These are phyloP conservation scores for Paraphoma sp. DNA, from an alignment of 2,329 filamentous ascomycete species.

Conservation along the genomic window DNA sequence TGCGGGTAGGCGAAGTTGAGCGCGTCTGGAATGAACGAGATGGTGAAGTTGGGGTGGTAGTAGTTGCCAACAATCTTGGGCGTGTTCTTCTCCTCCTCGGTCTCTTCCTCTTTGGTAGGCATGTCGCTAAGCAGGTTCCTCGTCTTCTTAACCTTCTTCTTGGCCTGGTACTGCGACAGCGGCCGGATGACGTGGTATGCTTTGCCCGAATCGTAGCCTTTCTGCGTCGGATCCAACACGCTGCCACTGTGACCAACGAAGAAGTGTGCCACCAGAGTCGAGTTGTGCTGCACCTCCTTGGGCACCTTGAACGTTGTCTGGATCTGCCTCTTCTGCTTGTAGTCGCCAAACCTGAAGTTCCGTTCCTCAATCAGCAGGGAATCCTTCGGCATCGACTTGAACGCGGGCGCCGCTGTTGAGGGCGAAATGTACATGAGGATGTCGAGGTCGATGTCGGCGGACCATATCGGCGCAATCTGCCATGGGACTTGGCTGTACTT, in stretches of 20 bases:
- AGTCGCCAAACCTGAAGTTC: slow-evolving; percentile 79
- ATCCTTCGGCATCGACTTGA: slow-evolving; percentile 70
- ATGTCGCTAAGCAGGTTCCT: slow-evolving; percentile 75
- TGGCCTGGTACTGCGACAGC: slow-evolving; percentile 86
- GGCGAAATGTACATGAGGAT: slow-evolving; percentile 85
- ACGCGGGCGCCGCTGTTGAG: slow-evolving; percentile 70
- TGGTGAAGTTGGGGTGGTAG: slow-evolving; percentile 93
- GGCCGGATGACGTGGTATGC: slow-evolving; percentile 87
- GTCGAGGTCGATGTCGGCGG: slow-evolving; percentile 77
- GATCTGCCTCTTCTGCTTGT: slow-evolving; percentile 76
- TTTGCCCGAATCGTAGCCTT: slow-evolving; percentile 73
- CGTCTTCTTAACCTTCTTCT: slow-evolving; percentile 88
- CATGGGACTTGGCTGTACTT: slow-evolving; percentile 71
- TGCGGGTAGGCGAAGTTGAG: slow-evolving; percentile 72
- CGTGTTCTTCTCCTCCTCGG: slow-evolving; percentile 57
- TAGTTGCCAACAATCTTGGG: slow-evolving; percentile 81
- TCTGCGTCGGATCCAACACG: slow-evolving; percentile 75
- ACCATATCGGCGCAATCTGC: slow-evolving; percentile 86
- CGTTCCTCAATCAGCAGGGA: slow-evolving; percentile 80
- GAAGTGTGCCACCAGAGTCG: slow-evolving; percentile 94
- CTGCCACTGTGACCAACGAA: slow-evolving; percentile 81
- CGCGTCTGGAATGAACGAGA: slow-evolving; percentile 83
- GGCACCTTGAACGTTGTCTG: slow-evolving; percentile 82
- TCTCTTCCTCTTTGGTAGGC: slow-evolving; percentile 56
- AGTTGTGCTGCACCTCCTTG: slow-evolving; percentile 82